Evolutionary conservation across 305 asterid genomes (phyloP).

Genomic region (Solanum hybrid): DNA sequence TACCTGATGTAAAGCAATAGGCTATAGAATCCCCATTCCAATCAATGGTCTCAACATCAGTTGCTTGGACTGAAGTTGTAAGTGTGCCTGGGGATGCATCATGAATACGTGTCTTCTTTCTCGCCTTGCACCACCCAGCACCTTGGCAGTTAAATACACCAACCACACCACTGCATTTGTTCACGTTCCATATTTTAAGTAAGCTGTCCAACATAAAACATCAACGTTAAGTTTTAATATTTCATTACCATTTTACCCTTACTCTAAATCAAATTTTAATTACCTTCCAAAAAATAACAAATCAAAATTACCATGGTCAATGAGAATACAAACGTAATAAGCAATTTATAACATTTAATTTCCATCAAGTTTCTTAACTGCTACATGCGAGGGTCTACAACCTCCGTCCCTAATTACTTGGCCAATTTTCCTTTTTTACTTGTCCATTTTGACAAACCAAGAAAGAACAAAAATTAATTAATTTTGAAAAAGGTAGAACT

Average conservation of each 20-base stretch:
- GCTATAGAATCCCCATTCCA: conserved; percentile 81
- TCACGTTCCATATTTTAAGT: conserved; percentile 88
- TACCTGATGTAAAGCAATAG: conserved; percentile 54
- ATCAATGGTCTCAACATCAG: conserved; percentile 52
- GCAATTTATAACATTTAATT: background rate
- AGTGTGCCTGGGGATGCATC: conserved; percentile 85
- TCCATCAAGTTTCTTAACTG: background rate
- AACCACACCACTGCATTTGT: conserved; percentile 77
- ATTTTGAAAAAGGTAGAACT: background rate
- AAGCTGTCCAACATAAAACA: conserved; percentile 41
- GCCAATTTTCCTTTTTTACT: background rate
- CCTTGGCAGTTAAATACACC: conserved; percentile 99
- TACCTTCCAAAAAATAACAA: background rate
- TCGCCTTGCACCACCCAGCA: conserved; percentile 92
- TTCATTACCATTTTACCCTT: background rate
- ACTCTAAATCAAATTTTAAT: background rate
- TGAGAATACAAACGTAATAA: background rate
- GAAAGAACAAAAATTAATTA: background rate
- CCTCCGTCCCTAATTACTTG: background rate
- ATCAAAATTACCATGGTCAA: background rate
- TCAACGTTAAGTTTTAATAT: background rate
- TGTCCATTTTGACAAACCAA: background rate
- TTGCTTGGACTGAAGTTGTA: conserved; percentile 54
- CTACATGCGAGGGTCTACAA: background rate
- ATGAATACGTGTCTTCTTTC: conserved; percentile 77